Conservation (phyloP, 352 stramenopile genomes). For the Pythium brachiatum region DNA sequence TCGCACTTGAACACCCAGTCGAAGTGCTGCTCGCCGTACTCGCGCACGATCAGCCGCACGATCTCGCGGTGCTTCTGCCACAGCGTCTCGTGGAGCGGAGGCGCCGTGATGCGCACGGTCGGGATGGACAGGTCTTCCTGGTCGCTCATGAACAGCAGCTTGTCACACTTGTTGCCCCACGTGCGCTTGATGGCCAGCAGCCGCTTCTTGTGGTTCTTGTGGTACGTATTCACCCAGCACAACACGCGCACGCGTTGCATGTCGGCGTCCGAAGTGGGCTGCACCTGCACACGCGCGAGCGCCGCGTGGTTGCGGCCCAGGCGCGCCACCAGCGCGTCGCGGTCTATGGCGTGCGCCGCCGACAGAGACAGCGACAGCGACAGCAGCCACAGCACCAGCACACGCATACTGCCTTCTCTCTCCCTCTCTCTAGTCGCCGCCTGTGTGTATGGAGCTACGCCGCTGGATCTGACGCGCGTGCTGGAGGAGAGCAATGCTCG, state of each 20-base stretch:
- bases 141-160: slow-evolving; percentile 89
- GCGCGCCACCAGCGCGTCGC: slow-evolving; percentile 29
- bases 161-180: slow-evolving; percentile 81
- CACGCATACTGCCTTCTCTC: neutral
- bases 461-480: neutral
- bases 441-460: neutral
- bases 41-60: slow-evolving; percentile 61
- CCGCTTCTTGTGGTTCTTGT: slow-evolving; percentile 66
- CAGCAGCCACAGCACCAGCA: slow-evolving; percentile 5
- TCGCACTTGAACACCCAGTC: slow-evolving; percentile 89
- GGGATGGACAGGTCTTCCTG: slow-evolving; percentile 56
- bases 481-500: neutral
- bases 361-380: slow-evolving; percentile 6
- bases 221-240: slow-evolving; percentile 86
- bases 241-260: slow-evolving; percentile 55
- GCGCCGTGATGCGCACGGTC: slow-evolving; percentile 61
- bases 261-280: slow-evolving; percentile 37
- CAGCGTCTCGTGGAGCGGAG: slow-evolving; percentile 67
- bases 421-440: neutral
- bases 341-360: slow-evolving; percentile 2
- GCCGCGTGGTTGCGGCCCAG: slow-evolving; percentile 65
- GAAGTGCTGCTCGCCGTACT: slow-evolving; percentile 62
- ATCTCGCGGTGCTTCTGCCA: slow-evolving; percentile 87
- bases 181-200: slow-evolving; percentile 67
- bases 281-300: slow-evolving; percentile 69